Evolutionary conservation across 495 filamentous ascomycete species (phyloP).

Genomic region (Halenospora varia): DNA sequence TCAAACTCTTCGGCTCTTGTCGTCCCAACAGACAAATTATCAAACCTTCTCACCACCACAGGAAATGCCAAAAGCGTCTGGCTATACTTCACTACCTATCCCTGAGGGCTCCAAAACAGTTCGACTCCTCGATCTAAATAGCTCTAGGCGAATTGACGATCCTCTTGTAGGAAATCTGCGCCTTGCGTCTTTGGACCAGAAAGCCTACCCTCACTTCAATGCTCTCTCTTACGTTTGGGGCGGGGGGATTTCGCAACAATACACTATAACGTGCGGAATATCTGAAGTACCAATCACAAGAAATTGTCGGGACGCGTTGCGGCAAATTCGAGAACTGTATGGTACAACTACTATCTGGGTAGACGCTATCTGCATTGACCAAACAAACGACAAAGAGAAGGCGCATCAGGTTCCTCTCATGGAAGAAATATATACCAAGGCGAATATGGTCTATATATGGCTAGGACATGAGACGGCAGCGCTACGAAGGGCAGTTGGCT

Average conservation of each 20-base stretch:
- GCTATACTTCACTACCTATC: too few species aligned
- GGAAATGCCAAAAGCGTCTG: too few species aligned
- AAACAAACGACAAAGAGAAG: background rate
- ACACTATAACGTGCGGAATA: background rate
- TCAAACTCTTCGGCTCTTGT: too few species aligned
- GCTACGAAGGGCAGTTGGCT: background rate
- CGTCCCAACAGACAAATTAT: too few species aligned
- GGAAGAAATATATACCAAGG: background rate
- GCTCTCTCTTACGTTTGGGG: background rate
- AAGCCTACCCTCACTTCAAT: too few species aligned
- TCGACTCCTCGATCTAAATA: too few species aligned
- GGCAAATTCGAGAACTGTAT: background rate
- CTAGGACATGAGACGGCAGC: background rate
- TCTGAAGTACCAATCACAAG: background rate
- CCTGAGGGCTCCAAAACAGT: too few species aligned
- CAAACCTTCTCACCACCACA: too few species aligned
- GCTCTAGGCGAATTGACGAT: too few species aligned
- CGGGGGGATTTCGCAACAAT: background rate
- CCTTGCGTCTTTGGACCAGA: too few species aligned
- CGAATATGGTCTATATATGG: background rate
- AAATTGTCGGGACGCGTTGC: background rate
- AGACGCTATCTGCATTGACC: background rate
- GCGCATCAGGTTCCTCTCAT: background rate
- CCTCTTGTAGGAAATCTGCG: too few species aligned
- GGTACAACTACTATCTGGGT: background rate